phyloP scores from a whole-genome alignment of 2,329 filamentous ascomycete genomes.

The Fusarium udum region DNA sequence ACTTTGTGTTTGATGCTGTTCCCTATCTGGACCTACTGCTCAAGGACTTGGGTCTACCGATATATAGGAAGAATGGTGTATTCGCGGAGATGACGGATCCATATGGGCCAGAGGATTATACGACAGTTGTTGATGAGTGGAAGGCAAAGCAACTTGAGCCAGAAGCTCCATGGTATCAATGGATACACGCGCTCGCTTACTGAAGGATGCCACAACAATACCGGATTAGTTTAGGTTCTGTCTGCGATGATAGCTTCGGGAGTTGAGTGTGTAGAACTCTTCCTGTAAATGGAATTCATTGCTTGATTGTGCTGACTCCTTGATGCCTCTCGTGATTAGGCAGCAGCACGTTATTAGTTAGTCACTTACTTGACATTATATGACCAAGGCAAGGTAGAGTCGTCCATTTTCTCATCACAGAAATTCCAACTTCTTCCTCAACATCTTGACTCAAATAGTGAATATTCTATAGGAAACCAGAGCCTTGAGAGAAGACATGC shows the following conservation, averaged over 20 bases:
- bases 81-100: conserved; percentile 62
- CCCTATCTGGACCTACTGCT: conserved; percentile 77
- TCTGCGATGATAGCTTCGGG: background rate
- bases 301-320: background rate
- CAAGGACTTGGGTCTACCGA: conserved; percentile 69
- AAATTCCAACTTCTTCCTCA: background rate
- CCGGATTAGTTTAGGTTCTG: background rate
- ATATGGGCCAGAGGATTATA: conserved; percentile 69
- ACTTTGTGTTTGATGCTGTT: conserved; percentile 80
- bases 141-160: conserved; percentile 27
- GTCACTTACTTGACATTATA: background rate
- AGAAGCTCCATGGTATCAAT: background rate
- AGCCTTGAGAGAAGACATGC: background rate
- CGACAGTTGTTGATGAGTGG: conserved; percentile 64
- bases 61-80: conserved; percentile 63
- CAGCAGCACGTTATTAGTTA: conserved; percentile 4
- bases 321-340: conserved; percentile 22
- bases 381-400: background rate
- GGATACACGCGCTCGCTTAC: background rate
- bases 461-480: background rate
- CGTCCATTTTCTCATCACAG: background rate
- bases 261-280: background rate
- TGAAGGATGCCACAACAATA: background rate
- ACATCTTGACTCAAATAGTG: no score
- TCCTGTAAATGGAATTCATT: background rate